Evolutionary conservation across 495 filamentous ascomycete genomes (phyloP), one percentile per base, ranked within the genome.

Genomic region (Podospora bellae-mahoneyi): DNA sequence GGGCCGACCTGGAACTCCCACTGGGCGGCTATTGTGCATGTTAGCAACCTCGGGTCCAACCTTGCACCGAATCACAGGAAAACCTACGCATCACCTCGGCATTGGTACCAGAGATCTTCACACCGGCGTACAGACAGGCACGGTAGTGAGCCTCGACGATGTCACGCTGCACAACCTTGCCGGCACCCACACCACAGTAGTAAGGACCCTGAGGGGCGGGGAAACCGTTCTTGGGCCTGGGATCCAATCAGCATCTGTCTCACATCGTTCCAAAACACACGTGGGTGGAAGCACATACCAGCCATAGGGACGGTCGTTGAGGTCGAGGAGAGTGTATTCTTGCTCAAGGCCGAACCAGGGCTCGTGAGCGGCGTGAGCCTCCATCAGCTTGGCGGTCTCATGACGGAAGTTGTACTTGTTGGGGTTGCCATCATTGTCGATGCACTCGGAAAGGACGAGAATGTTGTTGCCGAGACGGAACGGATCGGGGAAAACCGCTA

Each of bases 1-100:
- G 96, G 96, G 66, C 96, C 95, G 74, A 99, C 91, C 80, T 99
- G 95, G 90, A 93, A 98, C 82, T 99, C 95, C 95, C 95, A 99
- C 81, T 99, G 95, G 69, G 91, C 94, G 66, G 69, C 68, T 69
- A n/a, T 2, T n/a, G 18, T 2, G 32, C 26, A 19, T 18, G 60
- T 69, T 19, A 69, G 68, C 66, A 48, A 16, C 0, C 5, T 61
- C 23, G 26, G 10, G 30, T 30, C 15, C 6, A 13, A 26, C 30
- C 23, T 28, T 13, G 18, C 59, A 61, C 23, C 2, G 59, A n/a
- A 28, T 23, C 23, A 30, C 2, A 28, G 1, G 27, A 30, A 54
- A 20, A 66, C 68, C 53, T 66, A 69, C 64, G 68, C 73, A 73
- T 76, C 77, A 99, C 95, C 88, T 99, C 95, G 60, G 95, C 95